Evolutionary conservation across 176 grass and related monocot genomes (phyloP).

Genomic region (Rhynchospora breviuscula): DNA sequence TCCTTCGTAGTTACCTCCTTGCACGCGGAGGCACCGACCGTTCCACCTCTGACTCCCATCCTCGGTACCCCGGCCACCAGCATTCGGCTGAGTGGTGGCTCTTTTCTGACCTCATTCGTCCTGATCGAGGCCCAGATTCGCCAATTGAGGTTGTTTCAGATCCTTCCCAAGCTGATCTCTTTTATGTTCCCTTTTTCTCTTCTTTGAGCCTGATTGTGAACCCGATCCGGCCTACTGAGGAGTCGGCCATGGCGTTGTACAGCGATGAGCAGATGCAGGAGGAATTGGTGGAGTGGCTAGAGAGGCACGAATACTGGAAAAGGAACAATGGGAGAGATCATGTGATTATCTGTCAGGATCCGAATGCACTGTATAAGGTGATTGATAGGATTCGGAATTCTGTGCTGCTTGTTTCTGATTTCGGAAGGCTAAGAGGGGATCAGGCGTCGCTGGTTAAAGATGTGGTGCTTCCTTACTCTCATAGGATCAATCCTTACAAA

Average conservation of each 20-base stretch:
- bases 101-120: constrained; percentile 52
- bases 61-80: constrained; percentile 78
- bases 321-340: constrained; percentile 69
- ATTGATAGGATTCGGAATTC: constrained; percentile 69
- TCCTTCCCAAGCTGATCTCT: constrained; percentile 69
- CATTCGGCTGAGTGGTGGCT: constrained; percentile 90
- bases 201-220: constrained; percentile 94
- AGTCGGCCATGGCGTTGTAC: constrained; percentile 35
- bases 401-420: constrained; percentile 82
- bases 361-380: constrained; percentile 69
- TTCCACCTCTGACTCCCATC: constrained; percentile 28
- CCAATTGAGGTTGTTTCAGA: constrained; percentile 51
- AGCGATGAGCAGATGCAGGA: constrained; percentile 77
- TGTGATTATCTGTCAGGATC: constrained; percentile 91
- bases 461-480: constrained; percentile 88
- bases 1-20: constrained; percentile 61
- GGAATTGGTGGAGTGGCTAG: constrained; percentile 72
- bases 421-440: constrained; percentile 56
- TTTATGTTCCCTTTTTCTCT: constrained; percentile 95
- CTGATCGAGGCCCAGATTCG: constrained; percentile 18
- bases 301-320: constrained; percentile 62
- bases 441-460: constrained; percentile 90
- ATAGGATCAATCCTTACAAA: constrained; percentile 69
- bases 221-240: constrained; percentile 41
- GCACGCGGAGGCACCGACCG: constrained; percentile 26